Conservation (phyloP, 1,139 yeast genomes). For the Nakaseomyces sp. region DNA sequence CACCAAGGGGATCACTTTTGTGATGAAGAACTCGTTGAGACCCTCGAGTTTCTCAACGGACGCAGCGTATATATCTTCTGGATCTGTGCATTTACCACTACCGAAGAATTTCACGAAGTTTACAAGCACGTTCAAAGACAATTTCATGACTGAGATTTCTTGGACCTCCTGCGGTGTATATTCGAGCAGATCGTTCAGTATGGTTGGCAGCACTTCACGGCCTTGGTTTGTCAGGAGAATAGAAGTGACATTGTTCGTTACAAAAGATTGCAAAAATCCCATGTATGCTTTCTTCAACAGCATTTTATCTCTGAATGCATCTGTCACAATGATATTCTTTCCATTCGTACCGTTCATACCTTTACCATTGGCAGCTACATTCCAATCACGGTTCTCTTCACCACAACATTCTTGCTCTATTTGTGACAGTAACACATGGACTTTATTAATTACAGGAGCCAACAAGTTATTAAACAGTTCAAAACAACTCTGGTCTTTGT, state of each 20-base stretch:
- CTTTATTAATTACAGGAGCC: conserved; percentile 62
- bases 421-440: conserved; percentile 42
- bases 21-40: conserved; percentile 58
- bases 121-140: conserved; percentile 60
- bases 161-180: conserved; percentile 53
- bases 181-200: conserved; percentile 57
- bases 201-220: conserved; percentile 50
- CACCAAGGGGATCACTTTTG: conserved; percentile 56
- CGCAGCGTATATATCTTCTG: conserved; percentile 43
- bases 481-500: conserved; percentile 58
- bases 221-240: conserved; percentile 64
- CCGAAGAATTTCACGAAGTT: conserved; percentile 64
- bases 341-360: conserved; percentile 12
- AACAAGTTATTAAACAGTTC: conserved; percentile 64
- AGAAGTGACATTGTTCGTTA: conserved; percentile 72
- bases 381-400: conserved; percentile 4
- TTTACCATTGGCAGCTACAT: conserved; percentile 11
- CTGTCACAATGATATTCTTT: conserved; percentile 36
- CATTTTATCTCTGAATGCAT: conserved; percentile 50
- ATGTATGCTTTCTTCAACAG: conserved; percentile 62
- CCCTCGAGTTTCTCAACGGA: conserved; percentile 57
- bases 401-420: conserved; percentile 28
- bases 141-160: conserved; percentile 50
- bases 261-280: conserved; percentile 57
- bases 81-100: conserved; percentile 54